A percentile compares a stretch with the other conserved stretches of the same genome.
Conservation (phyloP, 345 rosid species). For the Bruguiera sexangula region DNA sequence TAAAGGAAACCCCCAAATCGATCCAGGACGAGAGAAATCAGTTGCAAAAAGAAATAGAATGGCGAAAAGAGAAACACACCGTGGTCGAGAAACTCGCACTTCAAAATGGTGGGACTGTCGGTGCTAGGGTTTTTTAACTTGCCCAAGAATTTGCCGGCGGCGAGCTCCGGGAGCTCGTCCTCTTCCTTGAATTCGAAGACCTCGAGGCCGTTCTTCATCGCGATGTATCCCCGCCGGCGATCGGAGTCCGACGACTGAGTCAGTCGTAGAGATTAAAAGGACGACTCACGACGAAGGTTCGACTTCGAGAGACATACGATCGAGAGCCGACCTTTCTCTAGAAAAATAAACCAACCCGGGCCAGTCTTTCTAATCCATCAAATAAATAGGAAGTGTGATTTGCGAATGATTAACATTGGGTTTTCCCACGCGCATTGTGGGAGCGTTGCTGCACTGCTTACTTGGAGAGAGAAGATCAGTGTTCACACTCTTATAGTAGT, state of each 20-base stretch:
- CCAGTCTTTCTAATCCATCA: background rate
- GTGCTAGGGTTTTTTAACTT: constrained; percentile 63
- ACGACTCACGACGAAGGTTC: background rate
- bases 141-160: constrained; percentile 37
- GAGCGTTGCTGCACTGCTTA: background rate
- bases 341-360: background rate
- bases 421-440: background rate
- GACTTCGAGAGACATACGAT: no score
- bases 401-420: no score
- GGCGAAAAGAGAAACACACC: constrained; percentile 34
- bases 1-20: no score
- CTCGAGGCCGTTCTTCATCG: constrained; percentile 52
- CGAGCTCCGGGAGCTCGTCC: constrained; percentile 55
- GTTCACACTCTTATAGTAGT: no score
- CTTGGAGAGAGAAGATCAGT: background rate
- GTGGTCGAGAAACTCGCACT: constrained; percentile 45
- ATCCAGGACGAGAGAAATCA: background rate
- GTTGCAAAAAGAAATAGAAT: background rate
- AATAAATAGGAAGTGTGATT: background rate
- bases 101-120: constrained; percentile 36
- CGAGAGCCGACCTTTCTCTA: background rate
- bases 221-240: background rate
- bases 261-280: constrained; percentile 13
- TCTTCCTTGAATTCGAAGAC: constrained; percentile 73
- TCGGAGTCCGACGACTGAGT: constrained; percentile 6